Evolutionary conservation across 768 basidiomycete genomes (phyloP).

Genomic region (Calocybe indica): DNA sequence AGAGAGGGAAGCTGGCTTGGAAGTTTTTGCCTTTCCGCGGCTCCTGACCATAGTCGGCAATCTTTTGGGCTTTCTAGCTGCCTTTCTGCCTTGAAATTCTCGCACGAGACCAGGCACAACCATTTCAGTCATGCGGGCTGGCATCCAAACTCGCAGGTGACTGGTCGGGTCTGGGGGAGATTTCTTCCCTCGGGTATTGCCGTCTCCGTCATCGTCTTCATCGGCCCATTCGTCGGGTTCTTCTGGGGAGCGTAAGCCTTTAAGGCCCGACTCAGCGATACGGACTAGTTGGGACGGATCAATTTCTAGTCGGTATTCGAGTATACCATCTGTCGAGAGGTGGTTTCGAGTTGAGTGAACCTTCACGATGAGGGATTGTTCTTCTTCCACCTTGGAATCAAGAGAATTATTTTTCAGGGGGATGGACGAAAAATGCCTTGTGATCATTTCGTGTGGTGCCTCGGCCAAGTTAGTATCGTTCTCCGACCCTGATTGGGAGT

Average conservation of each 20-base stretch:
- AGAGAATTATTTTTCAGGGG: slow-evolving; percentile 17
- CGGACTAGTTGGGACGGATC: slow-evolving; percentile 61
- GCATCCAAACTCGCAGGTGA: slow-evolving; percentile 72
- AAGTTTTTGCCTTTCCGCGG: slow-evolving; percentile 11
- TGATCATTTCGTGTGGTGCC: slow-evolving; percentile 45
- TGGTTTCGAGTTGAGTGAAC: slow-evolving; percentile 65
- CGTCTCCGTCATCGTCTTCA: slow-evolving; percentile 40
- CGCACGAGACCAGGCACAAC: slow-evolving; percentile 61
- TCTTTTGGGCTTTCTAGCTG: slow-evolving; percentile 44
- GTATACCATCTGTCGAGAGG: slow-evolving; percentile 59
- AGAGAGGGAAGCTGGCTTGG: slow-evolving; percentile 5
- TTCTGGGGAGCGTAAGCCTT: slow-evolving; percentile 48
- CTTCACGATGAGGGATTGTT: slow-evolving; percentile 48
- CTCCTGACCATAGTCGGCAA: slow-evolving; percentile 34
- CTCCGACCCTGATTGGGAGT: slow-evolving; percentile 26
- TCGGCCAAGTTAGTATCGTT: slow-evolving; percentile 30
- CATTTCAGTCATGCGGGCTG: slow-evolving; percentile 67
- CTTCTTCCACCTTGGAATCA: slow-evolving; percentile 29
- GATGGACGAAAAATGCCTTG: slow-evolving; percentile 48
- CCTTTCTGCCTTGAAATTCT: slow-evolving; percentile 48
- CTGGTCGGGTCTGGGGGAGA: slow-evolving; percentile 44
- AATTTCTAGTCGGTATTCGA: slow-evolving; percentile 80
- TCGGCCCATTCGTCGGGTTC: slow-evolving; percentile 46
- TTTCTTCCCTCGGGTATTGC: slow-evolving; percentile 25
- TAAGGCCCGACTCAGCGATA: slow-evolving; percentile 60